A percentile compares a stretch with the other conserved stretches of the same genome.
These are phyloP conservation scores for Gastroboletus turbinatus DNA, from an alignment of 1,284 basidiomycete species.

Conservation along the genomic window DNA sequence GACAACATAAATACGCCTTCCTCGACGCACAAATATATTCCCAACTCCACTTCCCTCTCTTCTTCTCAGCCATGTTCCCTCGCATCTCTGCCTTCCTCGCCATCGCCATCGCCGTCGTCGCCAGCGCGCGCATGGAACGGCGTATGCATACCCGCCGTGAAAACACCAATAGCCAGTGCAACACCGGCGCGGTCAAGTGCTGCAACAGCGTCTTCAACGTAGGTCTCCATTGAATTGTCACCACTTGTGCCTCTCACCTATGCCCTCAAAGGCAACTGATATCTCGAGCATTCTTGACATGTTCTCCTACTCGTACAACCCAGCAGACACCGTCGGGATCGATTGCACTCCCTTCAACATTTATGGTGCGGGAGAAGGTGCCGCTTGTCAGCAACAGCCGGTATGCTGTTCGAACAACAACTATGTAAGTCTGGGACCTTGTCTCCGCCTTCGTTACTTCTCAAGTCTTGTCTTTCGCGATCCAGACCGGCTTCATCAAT, in stretches of 20 bases:
- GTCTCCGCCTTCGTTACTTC: background rate
- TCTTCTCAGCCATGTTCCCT: conserved; percentile 19
- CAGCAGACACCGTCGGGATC: conserved; percentile 24
- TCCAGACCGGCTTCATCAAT: conserved; percentile 21
- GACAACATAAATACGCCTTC: conserved; percentile 26
- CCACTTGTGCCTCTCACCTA: background rate
- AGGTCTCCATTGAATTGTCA: conserved; percentile 1
- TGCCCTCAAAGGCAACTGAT: conserved; percentile 6
- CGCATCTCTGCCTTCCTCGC: conserved; percentile 18
- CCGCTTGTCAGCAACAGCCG: conserved; percentile 25
- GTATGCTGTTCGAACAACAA: conserved; percentile 21
- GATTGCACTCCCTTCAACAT: conserved; percentile 26
- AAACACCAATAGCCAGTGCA: conserved; percentile 5
- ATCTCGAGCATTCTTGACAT: conserved; percentile 12
- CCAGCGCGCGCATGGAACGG: conserved; percentile 27
- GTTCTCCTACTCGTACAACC: conserved; percentile 17
- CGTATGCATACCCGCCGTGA: conserved; percentile 9
- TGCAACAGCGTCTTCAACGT: conserved; percentile 23
- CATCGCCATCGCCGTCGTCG: conserved; percentile 12
- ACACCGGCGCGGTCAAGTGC: conserved; percentile 19
- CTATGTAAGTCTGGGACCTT: conserved; percentile 14
- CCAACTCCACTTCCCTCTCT: background rate
- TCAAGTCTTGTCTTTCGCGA: background rate
- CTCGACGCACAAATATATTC: background rate
- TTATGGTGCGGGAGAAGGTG: conserved; percentile 21